phyloP scores from a whole-genome alignment of 306 rosid species.

The Medicago ruthenica region DNA sequence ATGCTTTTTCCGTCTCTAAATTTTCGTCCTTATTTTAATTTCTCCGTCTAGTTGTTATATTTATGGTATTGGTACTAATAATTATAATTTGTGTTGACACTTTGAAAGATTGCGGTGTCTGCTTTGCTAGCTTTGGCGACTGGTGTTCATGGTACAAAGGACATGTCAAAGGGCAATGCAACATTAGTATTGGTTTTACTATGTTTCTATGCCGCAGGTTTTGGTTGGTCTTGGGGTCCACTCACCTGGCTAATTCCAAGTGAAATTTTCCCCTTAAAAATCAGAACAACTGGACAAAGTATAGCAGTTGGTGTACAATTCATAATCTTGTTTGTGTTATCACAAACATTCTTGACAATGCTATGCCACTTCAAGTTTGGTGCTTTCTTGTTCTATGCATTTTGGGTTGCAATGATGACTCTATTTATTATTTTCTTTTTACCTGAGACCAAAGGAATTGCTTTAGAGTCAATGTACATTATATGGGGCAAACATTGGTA shows the following conservation, averaged over 20 bases:
- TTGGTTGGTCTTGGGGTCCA: constrained; percentile 77
- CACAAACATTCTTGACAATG: constrained; percentile 73
- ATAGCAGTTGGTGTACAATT: constrained; percentile 53
- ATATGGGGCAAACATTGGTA: constrained; percentile 71
- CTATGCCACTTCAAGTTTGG: constrained; percentile 70
- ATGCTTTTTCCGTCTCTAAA: neutral
- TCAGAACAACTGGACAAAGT: constrained; percentile 57
- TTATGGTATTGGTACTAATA: neutral
- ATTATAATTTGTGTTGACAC: neutral
- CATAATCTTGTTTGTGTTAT: constrained; percentile 54
- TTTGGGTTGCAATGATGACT: constrained; percentile 65
- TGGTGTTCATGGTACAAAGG: constrained; percentile 52
- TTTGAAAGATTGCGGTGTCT: constrained; percentile 55
- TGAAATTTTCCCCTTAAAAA: constrained; percentile 63
- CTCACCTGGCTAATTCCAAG: constrained; percentile 66
- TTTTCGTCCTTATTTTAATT: neutral
- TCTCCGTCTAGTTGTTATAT: neutral
- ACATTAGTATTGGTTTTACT: constrained; percentile 55
- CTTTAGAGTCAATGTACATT: constrained; percentile 48
- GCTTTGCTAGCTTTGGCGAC: constrained; percentile 44
- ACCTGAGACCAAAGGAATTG: constrained; percentile 78
- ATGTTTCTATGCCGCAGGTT: constrained; percentile 60
- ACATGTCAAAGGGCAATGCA: constrained; percentile 51
- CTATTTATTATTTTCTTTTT: constrained; percentile 54
- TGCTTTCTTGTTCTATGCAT: constrained; percentile 66